Evolutionary conservation across 768 basidiomycete genomes (phyloP).

Genomic region (Podaxis sp.): DNA sequence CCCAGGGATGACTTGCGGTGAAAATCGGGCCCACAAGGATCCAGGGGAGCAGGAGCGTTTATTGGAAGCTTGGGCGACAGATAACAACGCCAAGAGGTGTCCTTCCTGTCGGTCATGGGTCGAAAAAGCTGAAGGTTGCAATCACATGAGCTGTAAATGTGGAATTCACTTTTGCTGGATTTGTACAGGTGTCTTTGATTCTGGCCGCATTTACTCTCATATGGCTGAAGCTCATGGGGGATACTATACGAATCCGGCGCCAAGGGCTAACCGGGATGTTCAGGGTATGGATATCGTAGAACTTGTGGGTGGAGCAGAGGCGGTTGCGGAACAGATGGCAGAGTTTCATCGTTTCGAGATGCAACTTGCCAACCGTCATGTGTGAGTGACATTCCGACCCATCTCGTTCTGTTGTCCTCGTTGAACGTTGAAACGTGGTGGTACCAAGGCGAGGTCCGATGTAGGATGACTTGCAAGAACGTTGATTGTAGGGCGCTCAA

Average conservation of each 20-base stretch:
- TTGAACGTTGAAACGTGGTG: no score
- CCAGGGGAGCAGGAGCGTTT: constrained; percentile 41
- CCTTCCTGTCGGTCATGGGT: constrained; percentile 45
- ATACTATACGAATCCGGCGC: background rate
- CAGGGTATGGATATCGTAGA: constrained; percentile 2
- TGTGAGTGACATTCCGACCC: background rate
- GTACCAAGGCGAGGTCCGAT: no score
- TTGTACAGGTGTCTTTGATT: constrained; percentile 17
- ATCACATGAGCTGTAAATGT: constrained; percentile 54
- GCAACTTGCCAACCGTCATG: background rate
- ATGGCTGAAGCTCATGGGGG: constrained; percentile 15
- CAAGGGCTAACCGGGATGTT: background rate
- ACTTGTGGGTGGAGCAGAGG: background rate
- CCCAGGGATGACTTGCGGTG: constrained; percentile 52
- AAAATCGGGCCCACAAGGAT: constrained; percentile 31
- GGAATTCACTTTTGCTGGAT: constrained; percentile 38
- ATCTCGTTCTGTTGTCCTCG: background rate
- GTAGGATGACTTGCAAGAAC: no score
- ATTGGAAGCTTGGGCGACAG: constrained; percentile 38
- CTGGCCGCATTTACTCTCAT: constrained; percentile 14
- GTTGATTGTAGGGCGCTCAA: no score
- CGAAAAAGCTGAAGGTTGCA: constrained; percentile 53
- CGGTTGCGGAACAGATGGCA: constrained; percentile 8
- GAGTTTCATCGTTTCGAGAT: background rate
- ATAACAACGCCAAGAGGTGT: constrained; percentile 43